phyloP scores from a whole-genome alignment of 1,284 basidiomycete species.

The Inonotus obliquus region DNA sequence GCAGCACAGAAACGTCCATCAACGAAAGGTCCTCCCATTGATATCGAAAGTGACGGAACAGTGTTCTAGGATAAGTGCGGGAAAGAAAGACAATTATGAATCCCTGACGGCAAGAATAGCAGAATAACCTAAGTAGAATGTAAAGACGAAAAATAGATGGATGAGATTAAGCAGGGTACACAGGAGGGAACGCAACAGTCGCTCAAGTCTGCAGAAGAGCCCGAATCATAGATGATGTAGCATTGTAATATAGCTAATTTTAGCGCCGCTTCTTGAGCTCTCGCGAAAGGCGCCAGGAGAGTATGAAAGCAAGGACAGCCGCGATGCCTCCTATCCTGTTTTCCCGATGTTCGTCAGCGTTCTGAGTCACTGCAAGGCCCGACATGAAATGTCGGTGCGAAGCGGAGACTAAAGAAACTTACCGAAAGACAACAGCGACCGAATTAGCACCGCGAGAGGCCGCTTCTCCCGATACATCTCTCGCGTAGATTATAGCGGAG shows the following conservation, averaged over 20 bases:
- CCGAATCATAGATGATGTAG: neutral
- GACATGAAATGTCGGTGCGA: neutral
- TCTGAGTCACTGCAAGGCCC: too few species aligned
- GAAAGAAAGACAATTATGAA: neutral
- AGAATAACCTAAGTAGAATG: neutral
- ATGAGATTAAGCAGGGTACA: neutral
- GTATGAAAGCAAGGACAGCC: slow-evolving; percentile 61
- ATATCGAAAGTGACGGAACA: slow-evolving; percentile 82
- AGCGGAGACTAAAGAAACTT: slow-evolving; percentile 23
- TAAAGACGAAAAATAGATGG: neutral
- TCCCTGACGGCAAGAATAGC: neutral
- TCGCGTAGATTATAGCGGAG: slow-evolving; percentile 21
- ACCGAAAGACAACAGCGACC: slow-evolving; percentile 78
- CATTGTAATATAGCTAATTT: neutral
- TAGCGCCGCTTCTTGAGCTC: slow-evolving; percentile 34
- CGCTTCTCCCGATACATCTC: slow-evolving; percentile 20
- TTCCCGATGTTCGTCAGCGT: neutral
- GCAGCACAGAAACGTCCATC: slow-evolving; percentile 73
- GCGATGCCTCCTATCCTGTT: slow-evolving; percentile 70
- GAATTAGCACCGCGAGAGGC: slow-evolving; percentile 45
- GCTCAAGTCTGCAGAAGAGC: neutral
- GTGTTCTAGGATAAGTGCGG: slow-evolving; percentile 53
- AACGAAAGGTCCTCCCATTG: slow-evolving; percentile 83
- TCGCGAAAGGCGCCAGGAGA: slow-evolving; percentile 62
- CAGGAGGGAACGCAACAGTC: neutral